Evolutionary conservation across 805 yeast genomes (phyloP).

Genomic region (Pichia insulana): DNA sequence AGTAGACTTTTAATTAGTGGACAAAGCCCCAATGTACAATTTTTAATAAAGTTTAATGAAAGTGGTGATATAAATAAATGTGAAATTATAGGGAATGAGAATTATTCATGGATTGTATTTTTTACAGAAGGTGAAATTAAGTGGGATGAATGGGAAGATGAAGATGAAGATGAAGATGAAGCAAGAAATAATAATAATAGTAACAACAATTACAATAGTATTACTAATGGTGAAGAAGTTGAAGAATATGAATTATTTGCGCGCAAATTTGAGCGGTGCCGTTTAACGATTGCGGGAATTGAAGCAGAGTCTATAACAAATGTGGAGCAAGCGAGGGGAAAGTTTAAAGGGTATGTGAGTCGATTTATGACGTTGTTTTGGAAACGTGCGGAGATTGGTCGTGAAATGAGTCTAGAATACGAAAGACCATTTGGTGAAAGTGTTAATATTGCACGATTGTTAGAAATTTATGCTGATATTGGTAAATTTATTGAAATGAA

Average conservation of each 20-base stretch:
- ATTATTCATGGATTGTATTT: conserved; percentile 28
- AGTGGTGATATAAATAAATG: conserved; percentile 14
- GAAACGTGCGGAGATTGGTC: background rate
- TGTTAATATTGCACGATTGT: background rate
- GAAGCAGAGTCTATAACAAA: too few species aligned
- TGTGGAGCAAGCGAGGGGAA: background rate
- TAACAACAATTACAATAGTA: too few species aligned
- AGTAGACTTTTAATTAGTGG: conserved; percentile 25
- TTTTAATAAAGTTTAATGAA: conserved; percentile 23
- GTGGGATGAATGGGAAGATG: conserved; percentile 15
- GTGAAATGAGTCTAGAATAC: background rate
- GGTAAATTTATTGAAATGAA: too few species aligned
- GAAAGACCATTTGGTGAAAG: background rate
- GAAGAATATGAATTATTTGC: too few species aligned
- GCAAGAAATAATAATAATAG: background rate
- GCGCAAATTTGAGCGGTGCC: too few species aligned
- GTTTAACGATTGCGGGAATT: too few species aligned
- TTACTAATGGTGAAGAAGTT: too few species aligned
- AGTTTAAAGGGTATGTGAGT: background rate
- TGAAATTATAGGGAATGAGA: conserved; percentile 24
- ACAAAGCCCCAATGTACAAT: conserved; percentile 34
- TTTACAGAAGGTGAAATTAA: conserved; percentile 18
- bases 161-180: conserved; percentile 18
- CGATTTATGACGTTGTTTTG: background rate
- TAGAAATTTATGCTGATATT: background rate